These are phyloP conservation scores for Lodderomyces oxycetoniae DNA, from an alignment of 1,139 yeast genomes.

Conservation along the genomic window DNA sequence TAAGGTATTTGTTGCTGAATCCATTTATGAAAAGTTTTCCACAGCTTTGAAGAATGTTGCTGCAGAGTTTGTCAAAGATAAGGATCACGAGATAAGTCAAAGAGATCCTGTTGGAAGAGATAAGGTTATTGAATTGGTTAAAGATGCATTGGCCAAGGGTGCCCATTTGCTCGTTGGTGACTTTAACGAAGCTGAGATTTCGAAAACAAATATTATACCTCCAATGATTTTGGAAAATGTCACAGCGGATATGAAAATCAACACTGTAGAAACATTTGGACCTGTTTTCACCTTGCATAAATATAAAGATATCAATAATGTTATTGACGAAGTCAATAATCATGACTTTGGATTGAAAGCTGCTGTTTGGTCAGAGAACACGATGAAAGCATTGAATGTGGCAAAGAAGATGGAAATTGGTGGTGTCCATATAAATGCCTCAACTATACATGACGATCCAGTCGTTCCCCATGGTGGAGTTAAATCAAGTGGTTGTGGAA, in stretches of 20 bases:
- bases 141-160: slow-evolving; percentile 41
- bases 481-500: slow-evolving; percentile 47
- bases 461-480: slow-evolving; percentile 55
- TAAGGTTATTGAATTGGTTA: slow-evolving; percentile 24
- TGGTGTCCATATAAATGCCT: slow-evolving; percentile 48
- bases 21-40: slow-evolving; percentile 26
- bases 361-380: slow-evolving; percentile 50
- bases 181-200: slow-evolving; percentile 9
- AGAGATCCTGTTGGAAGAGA: slow-evolving; percentile 25
- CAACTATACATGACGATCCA: slow-evolving; percentile 48
- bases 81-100: slow-evolving; percentile 24
- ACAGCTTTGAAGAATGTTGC: slow-evolving; percentile 20
- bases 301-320: slow-evolving; percentile 28
- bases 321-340: slow-evolving; percentile 27
- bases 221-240: slow-evolving; percentile 38
- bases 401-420: slow-evolving; percentile 41
- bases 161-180: slow-evolving; percentile 31
- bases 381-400: slow-evolving; percentile 31
- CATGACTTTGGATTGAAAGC: slow-evolving; percentile 47
- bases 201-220: slow-evolving; percentile 12
- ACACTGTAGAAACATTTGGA: slow-evolving; percentile 42
- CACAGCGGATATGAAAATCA: slow-evolving; percentile 28
- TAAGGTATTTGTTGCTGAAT: slow-evolving; percentile 29
- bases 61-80: slow-evolving; percentile 15
- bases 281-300: slow-evolving; percentile 40